Percentiles rank a stretch among this genome's conserved stretches.
These are phyloP conservation scores for Tetradesmus lagerheimii DNA, from an alignment of 139 green algal species.

Conservation along the genomic window DNA sequence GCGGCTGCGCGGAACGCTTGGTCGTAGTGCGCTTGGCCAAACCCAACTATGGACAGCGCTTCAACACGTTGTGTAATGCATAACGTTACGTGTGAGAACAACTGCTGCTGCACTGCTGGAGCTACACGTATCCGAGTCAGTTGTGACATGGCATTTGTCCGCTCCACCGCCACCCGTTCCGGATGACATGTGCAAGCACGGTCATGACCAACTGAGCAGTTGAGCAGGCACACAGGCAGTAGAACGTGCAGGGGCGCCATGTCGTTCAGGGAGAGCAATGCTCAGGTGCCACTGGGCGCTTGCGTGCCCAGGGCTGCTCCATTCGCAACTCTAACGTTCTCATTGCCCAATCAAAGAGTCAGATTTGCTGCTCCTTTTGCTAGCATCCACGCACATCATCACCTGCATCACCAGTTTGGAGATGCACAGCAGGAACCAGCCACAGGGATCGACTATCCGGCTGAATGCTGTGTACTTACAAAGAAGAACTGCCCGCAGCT, in stretches of 20 bases:
- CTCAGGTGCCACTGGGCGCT: background rate
- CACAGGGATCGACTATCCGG: constrained; percentile 50
- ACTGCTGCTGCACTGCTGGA: background rate
- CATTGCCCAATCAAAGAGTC: background rate
- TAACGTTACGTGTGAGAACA: no score
- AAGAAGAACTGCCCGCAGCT: constrained; percentile 54
- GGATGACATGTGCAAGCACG: background rate
- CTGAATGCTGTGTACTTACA: constrained; percentile 47
- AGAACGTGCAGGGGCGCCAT: background rate
- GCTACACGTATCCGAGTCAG: background rate
- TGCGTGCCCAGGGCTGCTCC: background rate
- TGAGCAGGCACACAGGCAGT: background rate
- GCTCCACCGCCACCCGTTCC: background rate
- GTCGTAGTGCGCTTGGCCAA: background rate
- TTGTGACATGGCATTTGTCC: background rate
- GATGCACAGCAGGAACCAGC: constrained; percentile 28
- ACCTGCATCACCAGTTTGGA: constrained; percentile 1
- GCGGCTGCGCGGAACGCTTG: background rate
- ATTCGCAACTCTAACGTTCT: constrained; percentile 34
- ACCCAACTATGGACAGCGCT: background rate
- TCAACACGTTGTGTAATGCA: background rate
- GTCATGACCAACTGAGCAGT: background rate
- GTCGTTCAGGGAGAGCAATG: background rate
- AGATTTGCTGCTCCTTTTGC: background rate
- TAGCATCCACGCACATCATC: background rate